Percentiles rank a stretch among this genome's conserved stretches.
These are phyloP conservation scores for Epichloe brachyelytri DNA, from an alignment of 2,329 filamentous ascomycete genomes.

Conservation along the genomic window DNA sequence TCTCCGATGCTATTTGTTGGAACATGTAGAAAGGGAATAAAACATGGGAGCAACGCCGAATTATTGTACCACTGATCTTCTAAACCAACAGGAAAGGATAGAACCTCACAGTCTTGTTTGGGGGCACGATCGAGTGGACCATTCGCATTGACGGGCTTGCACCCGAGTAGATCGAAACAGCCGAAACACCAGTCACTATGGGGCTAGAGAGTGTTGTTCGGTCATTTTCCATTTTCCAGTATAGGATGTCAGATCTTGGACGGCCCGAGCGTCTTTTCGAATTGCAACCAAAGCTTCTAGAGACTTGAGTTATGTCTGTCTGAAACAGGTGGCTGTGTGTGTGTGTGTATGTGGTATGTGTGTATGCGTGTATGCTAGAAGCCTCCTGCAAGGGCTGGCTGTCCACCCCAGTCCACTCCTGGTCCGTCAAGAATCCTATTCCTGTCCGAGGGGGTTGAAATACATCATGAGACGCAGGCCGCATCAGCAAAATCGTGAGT, in stretches of 20 bases:
- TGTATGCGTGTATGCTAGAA: background rate
- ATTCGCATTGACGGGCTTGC: constrained; percentile 7
- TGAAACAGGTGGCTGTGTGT: constrained; percentile 12
- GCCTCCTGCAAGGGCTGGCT: constrained; percentile 2
- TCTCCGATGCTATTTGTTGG: constrained; percentile 5
- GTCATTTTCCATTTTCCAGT: constrained; percentile 3
- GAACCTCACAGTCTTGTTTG: constrained; percentile 2
- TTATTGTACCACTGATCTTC: constrained; percentile 1
- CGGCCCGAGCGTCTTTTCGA: constrained; percentile 9
- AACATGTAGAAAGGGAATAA: constrained; percentile 1
- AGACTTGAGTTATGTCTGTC: constrained; percentile 6
- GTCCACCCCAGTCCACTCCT: constrained; percentile 1
- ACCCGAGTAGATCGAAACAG: constrained; percentile 10
- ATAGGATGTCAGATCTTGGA: constrained; percentile 8
- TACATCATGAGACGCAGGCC: constrained; percentile 10
- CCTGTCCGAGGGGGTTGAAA: constrained; percentile 2
- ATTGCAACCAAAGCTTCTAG: constrained; percentile 4
- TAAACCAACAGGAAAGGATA: constrained; percentile 1
- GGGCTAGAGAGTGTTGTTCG: background rate
- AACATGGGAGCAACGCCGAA: background rate
- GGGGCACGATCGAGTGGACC: constrained; percentile 8
- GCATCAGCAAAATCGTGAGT: constrained; percentile 8
- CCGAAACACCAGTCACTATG: constrained; percentile 9
- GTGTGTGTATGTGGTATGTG: background rate
- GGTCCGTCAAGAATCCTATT: constrained; percentile 4